Conservation (phyloP, 805 yeast species). For the Lachancea fermentati region DNA sequence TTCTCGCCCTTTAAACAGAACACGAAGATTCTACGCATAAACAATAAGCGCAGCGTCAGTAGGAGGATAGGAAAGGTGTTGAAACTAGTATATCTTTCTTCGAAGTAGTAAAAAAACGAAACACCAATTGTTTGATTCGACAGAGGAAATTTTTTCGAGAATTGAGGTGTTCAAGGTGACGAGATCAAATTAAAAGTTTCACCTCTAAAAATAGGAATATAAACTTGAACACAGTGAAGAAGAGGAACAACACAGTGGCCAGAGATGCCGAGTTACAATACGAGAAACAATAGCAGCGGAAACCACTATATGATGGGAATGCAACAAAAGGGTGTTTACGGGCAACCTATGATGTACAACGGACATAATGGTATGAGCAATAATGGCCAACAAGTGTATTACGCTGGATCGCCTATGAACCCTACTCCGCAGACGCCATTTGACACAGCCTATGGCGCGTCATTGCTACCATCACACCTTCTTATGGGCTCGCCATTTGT, state of each 20-base stretch:
- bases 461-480: constrained; percentile 58
- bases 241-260: background rate
- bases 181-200: too few species aligned
- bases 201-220: constrained; percentile 6
- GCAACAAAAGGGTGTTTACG: background rate
- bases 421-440: constrained; percentile 48
- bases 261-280: constrained; percentile 1
- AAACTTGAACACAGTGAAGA: background rate
- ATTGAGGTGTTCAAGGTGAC: too few species aligned
- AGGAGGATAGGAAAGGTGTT: too few species aligned
- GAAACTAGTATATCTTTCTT: too few species aligned
- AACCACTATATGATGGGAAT: background rate
- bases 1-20: background rate
- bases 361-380: background rate
- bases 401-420: constrained; percentile 16
- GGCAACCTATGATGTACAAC: background rate
- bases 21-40: too few species aligned
- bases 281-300: too few species aligned
- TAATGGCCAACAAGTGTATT: constrained; percentile 16
- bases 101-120: too few species aligned
- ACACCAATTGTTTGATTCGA: too few species aligned
- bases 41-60: too few species aligned
- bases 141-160: too few species aligned
- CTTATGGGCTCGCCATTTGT: constrained; percentile 56
- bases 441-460: constrained; percentile 53